Base-by-base conservation (phyloP, 2,329 filamentous ascomycete genomes). In the Parastagonospora nodorum region DNA sequence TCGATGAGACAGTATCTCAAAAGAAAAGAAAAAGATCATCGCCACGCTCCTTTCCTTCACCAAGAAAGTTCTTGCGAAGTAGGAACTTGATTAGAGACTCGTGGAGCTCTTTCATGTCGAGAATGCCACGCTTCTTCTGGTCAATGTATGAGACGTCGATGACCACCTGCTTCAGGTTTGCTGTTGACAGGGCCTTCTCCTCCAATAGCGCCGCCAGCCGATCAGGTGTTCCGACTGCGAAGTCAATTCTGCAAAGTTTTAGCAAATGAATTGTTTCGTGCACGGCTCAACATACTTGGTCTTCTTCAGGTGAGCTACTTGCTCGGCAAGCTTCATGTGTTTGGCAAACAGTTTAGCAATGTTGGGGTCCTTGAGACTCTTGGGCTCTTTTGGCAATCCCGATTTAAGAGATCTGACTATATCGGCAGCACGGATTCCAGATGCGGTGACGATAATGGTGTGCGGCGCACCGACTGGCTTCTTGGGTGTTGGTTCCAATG, bases 271-370 rank as follows among this genome's bases (percentile, higher is more conserved):
- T 12, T 5, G 11, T 9, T 8, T n/a, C 2, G 16, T 9, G 10
- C 76, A 28, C 81, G 10, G 29, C 42, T 50, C 15, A 54, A 61
- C 72, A 37, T 69, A 82, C 78, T 80, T 82, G 45, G 78, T 79
- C 56, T 80, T 83, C 65, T 88, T 82, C 36, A 96, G 84, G 68
- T 89, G 89, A 51, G 88, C 81, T 45, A 92, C 85, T 30, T 92
- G 89, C 64, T 97, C 93, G 45, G 90, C 84, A 9, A 99, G 76
- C 76, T 99, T 99, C 79, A 99, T 96, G 73, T 99, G 94, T 74
- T 99, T 99, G 29, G 94, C 93, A 74, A 99, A 99, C 69, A 99
- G 79, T 74, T 99, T 99, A 2, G 90, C 89, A 1, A 99, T 87
- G 39, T 84, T 82, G 42, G 83, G 85, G 8, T 90, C 86, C 71